phyloP scores from a whole-genome alignment of 192 early-diverging fungal genomes.

The Lobosporangium transversale region DNA sequence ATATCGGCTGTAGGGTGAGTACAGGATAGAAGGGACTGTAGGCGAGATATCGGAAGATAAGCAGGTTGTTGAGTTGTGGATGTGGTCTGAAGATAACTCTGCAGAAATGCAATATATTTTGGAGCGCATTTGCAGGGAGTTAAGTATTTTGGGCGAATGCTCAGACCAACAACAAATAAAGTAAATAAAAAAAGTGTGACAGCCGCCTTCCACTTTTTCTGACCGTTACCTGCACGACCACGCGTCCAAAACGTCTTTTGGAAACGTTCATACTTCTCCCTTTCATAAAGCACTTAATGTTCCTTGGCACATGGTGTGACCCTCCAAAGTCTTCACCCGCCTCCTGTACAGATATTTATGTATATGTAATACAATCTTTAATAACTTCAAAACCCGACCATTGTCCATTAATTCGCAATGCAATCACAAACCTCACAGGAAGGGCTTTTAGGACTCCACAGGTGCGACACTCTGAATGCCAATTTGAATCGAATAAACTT shows the following conservation, averaged over 20 bases:
- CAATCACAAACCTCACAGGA: constrained; percentile 22
- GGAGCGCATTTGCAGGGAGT: constrained; percentile 13
- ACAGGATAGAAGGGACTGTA: constrained; percentile 8
- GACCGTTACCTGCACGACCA: no score
- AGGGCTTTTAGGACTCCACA: constrained; percentile 33
- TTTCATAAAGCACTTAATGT: constrained; percentile 2
- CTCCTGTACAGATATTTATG: no score
- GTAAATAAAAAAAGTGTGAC: constrained; percentile 1
- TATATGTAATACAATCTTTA: no score
- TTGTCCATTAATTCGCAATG: no score
- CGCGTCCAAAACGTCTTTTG: neutral
- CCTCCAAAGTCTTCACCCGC: neutral
- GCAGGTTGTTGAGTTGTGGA: neutral
- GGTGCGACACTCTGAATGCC: no score
- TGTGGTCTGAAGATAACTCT: constrained; percentile 9
- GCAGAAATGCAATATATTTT: neutral
- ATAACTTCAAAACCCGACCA: no score
- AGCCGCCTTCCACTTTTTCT: neutral
- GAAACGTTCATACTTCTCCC: neutral
- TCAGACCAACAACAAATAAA: neutral
- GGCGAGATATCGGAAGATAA: constrained; percentile 6
- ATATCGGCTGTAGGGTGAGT: neutral
- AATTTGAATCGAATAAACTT: no score
- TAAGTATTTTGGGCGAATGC: constrained; percentile 5
- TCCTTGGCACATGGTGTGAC: neutral